Base-by-base conservation (phyloP, 768 basidiomycete species). In the Suillus tomentosus region DNA sequence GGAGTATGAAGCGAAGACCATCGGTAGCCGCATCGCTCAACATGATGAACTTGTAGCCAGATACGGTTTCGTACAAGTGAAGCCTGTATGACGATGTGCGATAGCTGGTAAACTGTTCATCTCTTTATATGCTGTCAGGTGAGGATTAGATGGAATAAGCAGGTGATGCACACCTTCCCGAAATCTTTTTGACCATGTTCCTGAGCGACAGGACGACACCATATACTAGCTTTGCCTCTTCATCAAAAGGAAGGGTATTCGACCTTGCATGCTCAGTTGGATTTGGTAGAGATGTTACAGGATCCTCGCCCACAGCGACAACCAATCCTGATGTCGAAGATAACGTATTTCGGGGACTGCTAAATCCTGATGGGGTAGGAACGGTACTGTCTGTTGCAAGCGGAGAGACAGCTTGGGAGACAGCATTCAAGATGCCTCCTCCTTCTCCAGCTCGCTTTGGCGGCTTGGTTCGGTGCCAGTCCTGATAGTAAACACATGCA, bases 171-270 rank as follows among this genome's bases (percentile, higher is more conserved):
- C 67, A 95, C 96, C 89, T 84, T 69, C 91, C 89, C 14, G 96
- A 92, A 11, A 99, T 77, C 76, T 97, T 99, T 81, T 88, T 96
- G 72, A 96, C 81, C 95, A 99, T 96, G 76, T 94, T 95, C 62
- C 94, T 80, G 69, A 99, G 73, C 8, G 94, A 95, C 50, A 98
- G 80, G 15, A 99, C 82, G 61, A 99, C 93, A 62, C 97, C 97
- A 74, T 99, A 99, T 0, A 99, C 96, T 65, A 99, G 84, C 74
- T 99, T 99, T 1, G 90, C 90, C 76, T 99, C 96, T 75, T 99
- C 97, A 72, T 99, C 97, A 69, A 99, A 99, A 7, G 96, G 82
- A 22, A 99, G 79, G 4, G 86, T 81, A 65, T 79, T 85, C 11
- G 82, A 79, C 36, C 73, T 67, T 42, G 71, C 57, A 27, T 61